Conservation (phyloP, 139 green algal genomes). For the Tetradesmus lagerheimii region DNA sequence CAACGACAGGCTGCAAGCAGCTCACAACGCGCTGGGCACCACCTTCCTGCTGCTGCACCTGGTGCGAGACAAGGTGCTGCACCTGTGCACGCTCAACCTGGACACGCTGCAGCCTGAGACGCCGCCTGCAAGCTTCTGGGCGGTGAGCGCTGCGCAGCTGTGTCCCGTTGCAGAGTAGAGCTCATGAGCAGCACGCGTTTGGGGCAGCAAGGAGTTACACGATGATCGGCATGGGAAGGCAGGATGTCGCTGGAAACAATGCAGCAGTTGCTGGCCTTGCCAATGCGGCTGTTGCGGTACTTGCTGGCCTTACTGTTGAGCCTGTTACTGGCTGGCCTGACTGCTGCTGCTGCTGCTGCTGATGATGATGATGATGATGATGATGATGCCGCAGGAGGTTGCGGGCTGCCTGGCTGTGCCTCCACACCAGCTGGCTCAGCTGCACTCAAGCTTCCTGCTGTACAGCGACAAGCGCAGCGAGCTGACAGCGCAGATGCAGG, state of each 20-base stretch:
- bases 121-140: background rate
- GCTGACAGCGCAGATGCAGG: background rate
- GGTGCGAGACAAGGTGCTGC: background rate
- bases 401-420: background rate
- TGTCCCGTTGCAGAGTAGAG: too few species aligned
- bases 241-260: too few species aligned
- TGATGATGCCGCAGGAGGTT: background rate
- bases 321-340: too few species aligned
- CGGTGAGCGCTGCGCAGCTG: too few species aligned
- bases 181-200: too few species aligned
- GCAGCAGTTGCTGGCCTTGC: too few species aligned
- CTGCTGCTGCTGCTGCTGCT: background rate
- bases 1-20: background rate
- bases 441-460: background rate
- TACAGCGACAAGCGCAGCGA: background rate
- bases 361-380: too few species aligned
- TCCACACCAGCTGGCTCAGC: background rate
- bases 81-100: background rate
- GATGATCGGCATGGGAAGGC: too few species aligned
- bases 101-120: background rate
- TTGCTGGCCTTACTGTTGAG: too few species aligned
- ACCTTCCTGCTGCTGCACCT: background rate
- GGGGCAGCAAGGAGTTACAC: too few species aligned
- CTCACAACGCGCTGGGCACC: background rate
- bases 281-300: too few species aligned